phyloP scores from a whole-genome alignment of 306 rosid genomes.

The Ammopiptanthus mongolicus region DNA sequence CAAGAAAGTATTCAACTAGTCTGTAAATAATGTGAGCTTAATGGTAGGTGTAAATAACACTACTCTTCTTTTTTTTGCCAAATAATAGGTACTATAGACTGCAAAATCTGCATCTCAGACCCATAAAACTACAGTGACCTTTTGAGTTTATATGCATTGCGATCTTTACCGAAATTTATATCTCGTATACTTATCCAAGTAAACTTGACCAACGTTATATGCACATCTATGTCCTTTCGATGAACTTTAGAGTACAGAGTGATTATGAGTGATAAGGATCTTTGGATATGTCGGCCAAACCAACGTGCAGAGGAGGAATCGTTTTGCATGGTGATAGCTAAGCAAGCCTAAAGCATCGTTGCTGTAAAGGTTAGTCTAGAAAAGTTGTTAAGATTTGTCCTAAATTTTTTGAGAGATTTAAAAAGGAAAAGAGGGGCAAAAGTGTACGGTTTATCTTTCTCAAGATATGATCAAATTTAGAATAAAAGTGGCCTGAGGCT shows the following conservation, averaged over 20 bases:
- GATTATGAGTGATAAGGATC: neutral
- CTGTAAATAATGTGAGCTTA: neutral
- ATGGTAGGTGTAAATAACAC: neutral
- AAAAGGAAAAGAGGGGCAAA: constrained; percentile 3
- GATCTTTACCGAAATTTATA: neutral
- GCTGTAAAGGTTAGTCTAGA: neutral
- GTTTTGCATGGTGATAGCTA: neutral
- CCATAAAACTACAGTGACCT: too few species aligned
- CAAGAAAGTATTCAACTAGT: neutral
- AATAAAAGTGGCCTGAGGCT: neutral
- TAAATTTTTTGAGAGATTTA: neutral
- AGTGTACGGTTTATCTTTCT: constrained; percentile 6
- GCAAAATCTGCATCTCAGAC: neutral
- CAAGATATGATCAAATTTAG: constrained; percentile 12
- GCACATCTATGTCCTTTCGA: neutral
- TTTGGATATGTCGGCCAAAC: neutral
- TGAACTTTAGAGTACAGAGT: neutral
- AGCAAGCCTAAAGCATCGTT: neutral
- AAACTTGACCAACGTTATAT: neutral
- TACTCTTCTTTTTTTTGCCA: neutral
- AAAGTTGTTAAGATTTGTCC: neutral
- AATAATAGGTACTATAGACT: neutral
- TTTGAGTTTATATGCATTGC: neutral
- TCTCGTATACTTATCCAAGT: neutral
- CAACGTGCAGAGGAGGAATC: neutral